Percentiles rank a stretch among this genome's conserved stretches.
Conservation (phyloP, 345 rosid species). For the Citrus mangshanensis region DNA sequence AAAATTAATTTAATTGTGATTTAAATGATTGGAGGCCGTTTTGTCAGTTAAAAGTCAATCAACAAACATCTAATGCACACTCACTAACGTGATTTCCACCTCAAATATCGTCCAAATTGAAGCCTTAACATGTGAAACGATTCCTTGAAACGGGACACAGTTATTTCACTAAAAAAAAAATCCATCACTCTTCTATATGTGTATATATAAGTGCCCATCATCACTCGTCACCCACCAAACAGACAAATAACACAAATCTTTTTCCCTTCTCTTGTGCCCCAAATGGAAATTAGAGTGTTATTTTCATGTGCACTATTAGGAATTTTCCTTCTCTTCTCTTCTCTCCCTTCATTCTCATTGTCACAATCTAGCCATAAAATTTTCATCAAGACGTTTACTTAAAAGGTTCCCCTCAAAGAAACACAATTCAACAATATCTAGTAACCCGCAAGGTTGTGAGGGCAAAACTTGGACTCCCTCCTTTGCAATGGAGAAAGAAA, state of each 20-base stretch:
- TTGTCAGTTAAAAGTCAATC: constrained; percentile 3
- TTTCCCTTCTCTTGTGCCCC: neutral
- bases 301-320: constrained; percentile 12
- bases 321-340: constrained; percentile 27
- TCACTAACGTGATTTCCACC: constrained; percentile 31
- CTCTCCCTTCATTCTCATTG: neutral
- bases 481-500: constrained; percentile 54
- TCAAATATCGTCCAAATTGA: constrained; percentile 16
- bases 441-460: constrained; percentile 45
- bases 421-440: constrained; percentile 32
- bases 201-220: neutral
- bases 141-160: constrained; percentile 14
- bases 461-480: constrained; percentile 44
- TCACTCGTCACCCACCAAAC: neutral
- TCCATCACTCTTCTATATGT: neutral
- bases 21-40: constrained; percentile 11
- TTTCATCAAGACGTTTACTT: constrained; percentile 14
- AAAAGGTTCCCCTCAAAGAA: neutral
- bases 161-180: neutral
- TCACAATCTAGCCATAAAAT: constrained; percentile 3
- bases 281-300: constrained; percentile 6
- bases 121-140: constrained; percentile 21
- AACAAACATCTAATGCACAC: constrained; percentile 1
- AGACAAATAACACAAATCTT: neutral
- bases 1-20: neutral